A percentile compares a stretch with the other conserved stretches of the same genome.
These are phyloP conservation scores for Pichia kluyveri DNA, from an alignment of 805 yeast genomes.

Conservation along the genomic window DNA sequence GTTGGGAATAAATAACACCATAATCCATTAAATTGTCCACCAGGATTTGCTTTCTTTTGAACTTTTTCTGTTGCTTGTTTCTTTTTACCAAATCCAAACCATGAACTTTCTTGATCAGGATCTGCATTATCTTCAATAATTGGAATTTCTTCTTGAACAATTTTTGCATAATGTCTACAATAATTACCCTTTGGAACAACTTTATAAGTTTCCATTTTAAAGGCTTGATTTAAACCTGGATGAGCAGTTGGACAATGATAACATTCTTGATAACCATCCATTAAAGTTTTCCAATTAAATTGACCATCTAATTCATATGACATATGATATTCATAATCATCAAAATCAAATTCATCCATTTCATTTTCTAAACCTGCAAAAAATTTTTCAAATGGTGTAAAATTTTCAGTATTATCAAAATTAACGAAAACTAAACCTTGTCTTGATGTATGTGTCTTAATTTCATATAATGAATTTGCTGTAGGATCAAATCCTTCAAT, in stretches of 20 bases:
- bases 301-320: slow-evolving; percentile 54
- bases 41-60: slow-evolving; percentile 38
- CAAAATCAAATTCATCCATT: slow-evolving; percentile 49
- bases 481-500: slow-evolving; percentile 50
- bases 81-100: slow-evolving; percentile 46
- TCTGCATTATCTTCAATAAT: slow-evolving; percentile 23
- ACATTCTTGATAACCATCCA: slow-evolving; percentile 64
- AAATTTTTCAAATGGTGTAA: slow-evolving; percentile 42
- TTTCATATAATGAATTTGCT: slow-evolving; percentile 46
- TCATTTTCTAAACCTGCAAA: slow-evolving; percentile 42
- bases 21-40: slow-evolving; percentile 53
- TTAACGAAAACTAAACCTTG: slow-evolving; percentile 52
- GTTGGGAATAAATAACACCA: slow-evolving; percentile 57
- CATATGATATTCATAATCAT: slow-evolving; percentile 57
- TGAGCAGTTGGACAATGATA: slow-evolving; percentile 64
- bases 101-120: slow-evolving; percentile 30
- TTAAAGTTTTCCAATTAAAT: slow-evolving; percentile 58
- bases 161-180: slow-evolving; percentile 54
- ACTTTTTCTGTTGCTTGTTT: slow-evolving; percentile 13
- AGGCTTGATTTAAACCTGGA: slow-evolving; percentile 49
- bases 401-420: slow-evolving; percentile 37
- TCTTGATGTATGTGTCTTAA: slow-evolving; percentile 43
- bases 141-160: slow-evolving; percentile 31
- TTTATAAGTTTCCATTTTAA: slow-evolving; percentile 55
- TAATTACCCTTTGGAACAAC: slow-evolving; percentile 51